A percentile compares a stretch with the other conserved stretches of the same genome.
phyloP scores from a whole-genome alignment of 164 flowering plant species.

The Magnolia changhungtana region DNA sequence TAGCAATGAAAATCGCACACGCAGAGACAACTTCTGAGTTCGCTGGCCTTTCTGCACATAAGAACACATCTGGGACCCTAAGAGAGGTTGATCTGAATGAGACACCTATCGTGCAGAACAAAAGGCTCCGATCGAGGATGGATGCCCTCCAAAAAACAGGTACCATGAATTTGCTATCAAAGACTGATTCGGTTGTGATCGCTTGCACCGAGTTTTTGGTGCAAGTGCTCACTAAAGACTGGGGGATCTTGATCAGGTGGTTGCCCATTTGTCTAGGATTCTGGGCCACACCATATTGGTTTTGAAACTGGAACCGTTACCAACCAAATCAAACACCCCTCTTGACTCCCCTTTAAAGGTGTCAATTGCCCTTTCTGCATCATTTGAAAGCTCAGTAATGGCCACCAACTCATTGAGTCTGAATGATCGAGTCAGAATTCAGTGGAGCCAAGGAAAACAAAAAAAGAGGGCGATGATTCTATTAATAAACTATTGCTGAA shows the following conservation, averaged over 20 bases:
- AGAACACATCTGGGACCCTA: slow-evolving; percentile 40
- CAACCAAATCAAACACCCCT: too few relatives aligned
- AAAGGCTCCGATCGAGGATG: slow-evolving; percentile 43
- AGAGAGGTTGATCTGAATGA: slow-evolving; percentile 62
- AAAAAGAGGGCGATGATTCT: too few relatives aligned
- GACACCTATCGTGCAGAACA: slow-evolving; percentile 41
- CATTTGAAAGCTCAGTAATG: too few relatives aligned
- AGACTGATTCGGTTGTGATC: neutral
- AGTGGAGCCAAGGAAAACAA: too few relatives aligned
- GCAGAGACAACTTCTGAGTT: slow-evolving; percentile 52
- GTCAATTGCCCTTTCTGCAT: too few relatives aligned
- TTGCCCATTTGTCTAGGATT: too few relatives aligned
- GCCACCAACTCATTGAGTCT: too few relatives aligned
- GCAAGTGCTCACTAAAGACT: neutral
- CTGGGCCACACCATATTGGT: too few relatives aligned
- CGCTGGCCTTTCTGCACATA: slow-evolving; percentile 35
- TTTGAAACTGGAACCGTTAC: too few relatives aligned
- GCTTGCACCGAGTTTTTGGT: neutral
- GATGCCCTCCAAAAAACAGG: slow-evolving; percentile 62
- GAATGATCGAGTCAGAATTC: too few relatives aligned
- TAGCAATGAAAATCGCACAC: slow-evolving; percentile 60
- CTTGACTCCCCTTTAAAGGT: too few relatives aligned
- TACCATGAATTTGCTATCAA: slow-evolving; percentile 8
- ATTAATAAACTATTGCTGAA: too few relatives aligned
- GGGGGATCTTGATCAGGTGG: neutral